Base-by-base conservation (phyloP, 768 basidiomycete genomes). In the Artomyces pyxidatus region DNA sequence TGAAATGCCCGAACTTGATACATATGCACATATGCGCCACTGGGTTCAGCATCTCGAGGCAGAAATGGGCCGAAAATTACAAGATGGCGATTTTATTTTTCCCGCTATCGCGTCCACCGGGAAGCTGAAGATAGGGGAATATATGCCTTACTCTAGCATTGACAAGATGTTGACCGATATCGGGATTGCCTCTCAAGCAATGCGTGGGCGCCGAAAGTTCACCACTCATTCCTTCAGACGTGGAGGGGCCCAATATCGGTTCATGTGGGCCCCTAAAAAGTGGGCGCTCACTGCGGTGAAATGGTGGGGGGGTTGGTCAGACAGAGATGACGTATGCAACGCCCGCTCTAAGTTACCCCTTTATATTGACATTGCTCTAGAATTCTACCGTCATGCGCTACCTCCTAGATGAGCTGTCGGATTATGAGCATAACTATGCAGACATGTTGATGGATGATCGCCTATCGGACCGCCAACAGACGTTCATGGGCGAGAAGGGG, bases 241-340 rank as follows among this genome's bases (percentile, higher is more conserved):
- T 1, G 59, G 61, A 14, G 64, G 62, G 12, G 59, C 62, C 29
- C 64, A 63, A 32, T 62, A 63, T 45, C 52, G 55, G 5, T 63
- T 63, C 42, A 56, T 63, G 52, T 65, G 55, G 53, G 63, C 59
- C 21, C 55, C 53, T 16, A 46, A 57, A 5, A 55, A 54, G 17
- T 64, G 63, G 63, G 61, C 57, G 38, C 37, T 64, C 29, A 59
- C 59, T 25, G 56, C 53, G 1, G 57, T 61, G 7, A 62, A 58
- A 22, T 63, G 62, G 62, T 62, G 62, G 62, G 62, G 62, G 14
- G 59, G 60, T 16, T 62, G 62, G 63, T 60, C 55, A 0, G 53
- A 54, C 35, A 53, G 47, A 42, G 58, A 61, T 38, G 51, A 58
- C 30, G 56, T 56, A n/a, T n/a, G n/a, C 22, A 44, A 53, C 50